Evolutionary conservation across 2,329 filamentous ascomycete genomes (phyloP), one percentile per base, ranked within the genome.

Genomic region (Thermothelomyces thermophilus): DNA sequence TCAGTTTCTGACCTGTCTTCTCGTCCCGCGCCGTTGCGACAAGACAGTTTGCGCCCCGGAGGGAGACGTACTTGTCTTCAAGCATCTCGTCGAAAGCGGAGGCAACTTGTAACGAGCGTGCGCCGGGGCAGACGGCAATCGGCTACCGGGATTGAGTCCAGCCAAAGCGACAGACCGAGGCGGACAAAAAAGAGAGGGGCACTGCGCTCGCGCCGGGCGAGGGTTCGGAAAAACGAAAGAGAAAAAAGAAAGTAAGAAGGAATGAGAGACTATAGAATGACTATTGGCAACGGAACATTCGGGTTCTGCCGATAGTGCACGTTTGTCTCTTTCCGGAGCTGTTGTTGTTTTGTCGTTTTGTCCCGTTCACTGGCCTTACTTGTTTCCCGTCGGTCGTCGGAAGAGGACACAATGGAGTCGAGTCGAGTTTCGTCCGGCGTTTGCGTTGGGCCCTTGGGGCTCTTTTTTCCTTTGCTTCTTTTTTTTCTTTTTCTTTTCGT

Each of bases 21-120:
- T 8, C 53, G 13, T 39, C 16, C 28, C 50, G 46, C 50, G 51
- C 58, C 52, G 39, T 35, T 9, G 24, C 17, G 26, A 16, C 36
- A 13, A 33, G 24, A 34, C 39, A 13, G 26, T 17, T 36, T 10
- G 19, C 40, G 19, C 7, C 2, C 13, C 3, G 43, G 28, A 16
- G 20, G 28, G 39, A 24, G 24, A 33, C 70, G 54, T 70, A 74
- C 71, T 73, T 74, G 58, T 73, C 71, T 61, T 73, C 71, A 55
- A 73, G 41, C 64, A 71, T 71, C 60, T 67, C 70, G 51, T 59
- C 64, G 59, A 53, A 26, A 31, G 7, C 16, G 9, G 20, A 41
- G 24, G 7, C 55, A 51, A 37, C 50, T 20, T 2, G 10, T 47
- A 60, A 48, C 53, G 47, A 61, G 50, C 55, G 58, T 58, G 53